phyloP scores from a whole-genome alignment of 1,139 yeast species.

The Wickerhamomyces sp. region DNA sequence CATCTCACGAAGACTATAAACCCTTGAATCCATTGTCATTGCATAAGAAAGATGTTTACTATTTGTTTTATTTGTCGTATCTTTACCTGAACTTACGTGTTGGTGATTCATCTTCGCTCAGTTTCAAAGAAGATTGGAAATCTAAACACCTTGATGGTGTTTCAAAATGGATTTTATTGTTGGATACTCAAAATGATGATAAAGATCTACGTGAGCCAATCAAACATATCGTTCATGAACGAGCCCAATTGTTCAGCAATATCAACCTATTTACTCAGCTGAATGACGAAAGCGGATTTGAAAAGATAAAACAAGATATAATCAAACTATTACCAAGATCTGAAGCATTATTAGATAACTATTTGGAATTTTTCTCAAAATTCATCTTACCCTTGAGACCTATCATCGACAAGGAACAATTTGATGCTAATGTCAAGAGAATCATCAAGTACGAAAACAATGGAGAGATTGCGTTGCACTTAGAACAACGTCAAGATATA shows the following conservation, averaged over 20 bases:
- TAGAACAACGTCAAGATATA: conserved; percentile 29
- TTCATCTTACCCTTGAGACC: conserved; percentile 41
- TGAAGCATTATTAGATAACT: conserved; percentile 25
- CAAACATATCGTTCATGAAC: conserved; percentile 7
- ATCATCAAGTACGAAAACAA: conserved; percentile 12
- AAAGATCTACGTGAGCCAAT: conserved; percentile 4
- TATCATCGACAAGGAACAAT: conserved; percentile 34
- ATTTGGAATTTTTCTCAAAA: conserved; percentile 33
- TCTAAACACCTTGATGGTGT: conserved; percentile 15
- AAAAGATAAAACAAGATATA: conserved; percentile 10
- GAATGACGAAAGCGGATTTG: conserved; percentile 1
- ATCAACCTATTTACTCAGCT: background rate
- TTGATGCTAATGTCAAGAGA: conserved; percentile 15
- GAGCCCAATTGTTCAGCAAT: conserved; percentile 5
- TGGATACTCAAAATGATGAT: conserved; percentile 13
- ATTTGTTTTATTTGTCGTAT: conserved; percentile 12
- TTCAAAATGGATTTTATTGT: conserved; percentile 14
- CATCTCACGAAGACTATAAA: conserved; percentile 18
- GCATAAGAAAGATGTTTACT: conserved; percentile 15
- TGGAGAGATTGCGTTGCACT: background rate
- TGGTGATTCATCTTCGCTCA: conserved; percentile 1
- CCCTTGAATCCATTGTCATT: conserved; percentile 13
- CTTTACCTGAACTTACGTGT: conserved; percentile 7
- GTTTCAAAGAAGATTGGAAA: conserved; percentile 8
- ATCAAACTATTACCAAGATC: conserved; percentile 28